Evolutionary conservation across 2,329 filamentous ascomycete species (phyloP).

Genomic region (Orbilia blumenaviensis): DNA sequence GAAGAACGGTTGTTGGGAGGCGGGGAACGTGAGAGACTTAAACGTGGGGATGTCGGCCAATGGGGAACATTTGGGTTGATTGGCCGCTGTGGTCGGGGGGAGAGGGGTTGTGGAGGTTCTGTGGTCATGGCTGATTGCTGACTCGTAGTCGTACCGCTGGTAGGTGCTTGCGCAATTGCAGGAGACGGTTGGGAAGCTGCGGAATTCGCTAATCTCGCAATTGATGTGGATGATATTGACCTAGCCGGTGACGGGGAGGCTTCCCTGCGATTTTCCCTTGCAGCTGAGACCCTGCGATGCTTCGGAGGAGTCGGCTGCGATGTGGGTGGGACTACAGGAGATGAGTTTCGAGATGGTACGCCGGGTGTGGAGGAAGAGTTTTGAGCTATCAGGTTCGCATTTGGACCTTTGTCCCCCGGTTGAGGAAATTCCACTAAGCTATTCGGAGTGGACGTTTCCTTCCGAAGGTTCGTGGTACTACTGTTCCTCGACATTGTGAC

Average conservation of each 20-base stretch:
- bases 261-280: slow-evolving; percentile 34
- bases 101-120: slow-evolving; percentile 47
- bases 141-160: slow-evolving; percentile 6
- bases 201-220: slow-evolving; percentile 35
- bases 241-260: slow-evolving; percentile 49
- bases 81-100: slow-evolving; percentile 49
- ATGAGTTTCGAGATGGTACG: slow-evolving; percentile 50
- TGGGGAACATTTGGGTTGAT: slow-evolving; percentile 56
- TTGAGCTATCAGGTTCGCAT: slow-evolving; percentile 24
- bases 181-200: slow-evolving; percentile 43
- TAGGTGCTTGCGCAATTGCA: slow-evolving; percentile 44
- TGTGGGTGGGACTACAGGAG: slow-evolving; percentile 35
- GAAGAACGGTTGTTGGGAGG: slow-evolving; percentile 56
- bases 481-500: slow-evolving; percentile 52
- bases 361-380: slow-evolving; percentile 40
- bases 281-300: slow-evolving; percentile 50
- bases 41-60: slow-evolving; percentile 57
- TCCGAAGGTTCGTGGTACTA: slow-evolving; percentile 39
- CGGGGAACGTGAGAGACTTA: slow-evolving; percentile 56
- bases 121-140: slow-evolving; percentile 12
- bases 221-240: slow-evolving; percentile 50
- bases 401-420: slow-evolving; percentile 26
- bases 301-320: slow-evolving; percentile 35
- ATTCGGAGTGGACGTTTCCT: slow-evolving; percentile 48
- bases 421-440: slow-evolving; percentile 39